Conservation (phyloP, 768 basidiomycete genomes). For the Lactarius psammicola region DNA sequence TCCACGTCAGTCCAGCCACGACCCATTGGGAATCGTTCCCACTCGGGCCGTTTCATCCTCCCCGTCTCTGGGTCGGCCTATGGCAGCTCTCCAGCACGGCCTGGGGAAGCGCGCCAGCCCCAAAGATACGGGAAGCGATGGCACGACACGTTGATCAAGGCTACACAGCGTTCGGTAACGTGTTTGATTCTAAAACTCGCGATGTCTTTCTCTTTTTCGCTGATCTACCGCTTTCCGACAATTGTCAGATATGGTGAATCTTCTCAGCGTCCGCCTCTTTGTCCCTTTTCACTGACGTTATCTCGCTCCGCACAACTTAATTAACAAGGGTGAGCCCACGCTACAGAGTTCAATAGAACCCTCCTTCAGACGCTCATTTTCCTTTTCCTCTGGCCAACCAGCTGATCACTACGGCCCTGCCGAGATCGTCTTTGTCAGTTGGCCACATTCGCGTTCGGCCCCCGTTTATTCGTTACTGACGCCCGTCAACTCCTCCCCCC, state of each 20-base stretch:
- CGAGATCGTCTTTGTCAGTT: constrained; percentile 70
- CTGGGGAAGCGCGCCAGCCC: constrained; percentile 73
- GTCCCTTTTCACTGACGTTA: constrained; percentile 11
- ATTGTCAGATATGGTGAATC: constrained; percentile 55
- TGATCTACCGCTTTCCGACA: constrained; percentile 12
- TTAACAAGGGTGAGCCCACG: constrained; percentile 12
- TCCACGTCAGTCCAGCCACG: not conserved
- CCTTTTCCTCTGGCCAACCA: constrained; percentile 31
- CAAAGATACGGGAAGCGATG: constrained; percentile 69
- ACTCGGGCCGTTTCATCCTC: constrained; percentile 55
- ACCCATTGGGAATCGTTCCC: constrained; percentile 42
- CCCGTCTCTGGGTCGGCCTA: constrained; percentile 73
- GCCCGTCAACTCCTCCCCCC: not conserved
- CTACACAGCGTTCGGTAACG: constrained; percentile 61
- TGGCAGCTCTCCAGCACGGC: constrained; percentile 88
- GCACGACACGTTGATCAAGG: constrained; percentile 57
- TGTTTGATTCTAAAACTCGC: not conserved
- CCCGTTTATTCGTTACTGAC: not conserved
- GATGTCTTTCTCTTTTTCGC: constrained; percentile 8
- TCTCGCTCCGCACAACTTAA: not conserved
- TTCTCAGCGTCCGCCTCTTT: too few relatives aligned
- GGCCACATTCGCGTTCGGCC: constrained; percentile 7
- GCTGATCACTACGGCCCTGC: constrained; percentile 88
- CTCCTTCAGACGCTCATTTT: constrained; percentile 6
- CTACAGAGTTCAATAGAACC: not conserved